Evolutionary conservation across 176 grass and related monocot species (phyloP).

Genomic region (Eragrostis nindensis): DNA sequence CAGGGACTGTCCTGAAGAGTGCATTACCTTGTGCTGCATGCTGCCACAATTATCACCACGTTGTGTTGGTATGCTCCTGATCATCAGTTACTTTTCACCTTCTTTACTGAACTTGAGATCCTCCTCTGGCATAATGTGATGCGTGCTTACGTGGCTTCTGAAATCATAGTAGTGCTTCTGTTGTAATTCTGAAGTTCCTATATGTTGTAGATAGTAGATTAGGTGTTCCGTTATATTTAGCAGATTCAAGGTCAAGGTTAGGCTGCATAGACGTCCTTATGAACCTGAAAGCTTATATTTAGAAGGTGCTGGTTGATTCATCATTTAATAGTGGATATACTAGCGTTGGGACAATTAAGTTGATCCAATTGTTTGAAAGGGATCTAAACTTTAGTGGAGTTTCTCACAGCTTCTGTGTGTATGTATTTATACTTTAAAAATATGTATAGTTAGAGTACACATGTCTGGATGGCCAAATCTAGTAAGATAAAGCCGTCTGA

Average conservation of each 20-base stretch:
- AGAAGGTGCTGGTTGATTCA: no score
- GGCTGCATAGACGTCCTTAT: no score
- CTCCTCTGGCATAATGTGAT: background rate
- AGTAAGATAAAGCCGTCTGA: background rate
- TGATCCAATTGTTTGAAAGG: background rate
- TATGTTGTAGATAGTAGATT: slow-evolving; percentile 5
- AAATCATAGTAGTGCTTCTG: background rate
- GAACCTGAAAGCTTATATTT: no score
- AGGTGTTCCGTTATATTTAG: background rate
- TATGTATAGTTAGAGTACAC: background rate
- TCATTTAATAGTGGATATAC: background rate
- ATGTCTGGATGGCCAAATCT: background rate
- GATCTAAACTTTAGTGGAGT: background rate
- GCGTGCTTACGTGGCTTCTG: background rate
- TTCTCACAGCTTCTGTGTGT: background rate
- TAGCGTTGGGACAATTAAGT: background rate
- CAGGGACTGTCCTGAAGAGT: slow-evolving; percentile 15
- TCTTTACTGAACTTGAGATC: background rate
- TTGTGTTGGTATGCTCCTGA: slow-evolving; percentile 27
- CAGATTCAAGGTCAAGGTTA: no score
- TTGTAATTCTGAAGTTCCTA: background rate
- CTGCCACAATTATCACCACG: background rate
- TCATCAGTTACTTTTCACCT: background rate
- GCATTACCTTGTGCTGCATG: slow-evolving; percentile 29
- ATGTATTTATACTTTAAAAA: background rate